phyloP scores from a whole-genome alignment of 805 yeast genomes.

The Spathaspora arborariae region DNA sequence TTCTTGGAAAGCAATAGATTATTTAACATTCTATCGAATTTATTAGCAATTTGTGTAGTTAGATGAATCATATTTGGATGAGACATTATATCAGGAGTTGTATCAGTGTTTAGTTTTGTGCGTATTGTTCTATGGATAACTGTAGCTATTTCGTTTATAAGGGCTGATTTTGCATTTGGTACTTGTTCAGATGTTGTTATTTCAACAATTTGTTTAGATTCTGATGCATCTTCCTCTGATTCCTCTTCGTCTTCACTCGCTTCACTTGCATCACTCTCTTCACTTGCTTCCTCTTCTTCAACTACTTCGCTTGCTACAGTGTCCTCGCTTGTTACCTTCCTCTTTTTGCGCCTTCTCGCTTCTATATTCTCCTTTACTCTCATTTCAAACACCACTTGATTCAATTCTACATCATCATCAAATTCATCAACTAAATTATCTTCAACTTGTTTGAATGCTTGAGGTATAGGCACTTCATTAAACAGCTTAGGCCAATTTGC shows the following conservation, averaged over 20 bases:
- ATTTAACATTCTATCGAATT: conserved; percentile 9
- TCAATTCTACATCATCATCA: conserved; percentile 8
- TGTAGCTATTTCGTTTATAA: conserved; percentile 20
- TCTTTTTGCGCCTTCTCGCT: background rate
- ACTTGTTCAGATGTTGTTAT: conserved; percentile 8
- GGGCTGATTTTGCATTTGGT: conserved; percentile 17
- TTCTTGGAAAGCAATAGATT: conserved; percentile 7
- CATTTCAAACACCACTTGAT: conserved; percentile 1
- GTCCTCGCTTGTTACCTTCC: conserved; percentile 3
- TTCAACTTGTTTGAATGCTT: conserved; percentile 17
- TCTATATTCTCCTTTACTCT: background rate
- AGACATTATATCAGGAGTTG: background rate
- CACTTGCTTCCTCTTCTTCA: conserved; percentile 7
- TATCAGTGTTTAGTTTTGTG: background rate
- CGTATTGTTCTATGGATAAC: conserved; percentile 9
- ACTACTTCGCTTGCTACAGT: background rate
- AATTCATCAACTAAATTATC: conserved; percentile 11
- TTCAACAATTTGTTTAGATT: conserved; percentile 5
- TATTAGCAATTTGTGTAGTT: conserved; percentile 8
- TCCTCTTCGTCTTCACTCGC: conserved; percentile 14
- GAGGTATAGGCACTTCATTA: conserved; percentile 36
- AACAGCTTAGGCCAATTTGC: conserved; percentile 55
- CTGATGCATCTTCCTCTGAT: conserved; percentile 5
- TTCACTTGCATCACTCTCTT: conserved; percentile 11
- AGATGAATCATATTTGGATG: conserved; percentile 7